phyloP scores from a whole-genome alignment of 495 filamentous ascomycete genomes.

The Emericellopsis terricola region DNA sequence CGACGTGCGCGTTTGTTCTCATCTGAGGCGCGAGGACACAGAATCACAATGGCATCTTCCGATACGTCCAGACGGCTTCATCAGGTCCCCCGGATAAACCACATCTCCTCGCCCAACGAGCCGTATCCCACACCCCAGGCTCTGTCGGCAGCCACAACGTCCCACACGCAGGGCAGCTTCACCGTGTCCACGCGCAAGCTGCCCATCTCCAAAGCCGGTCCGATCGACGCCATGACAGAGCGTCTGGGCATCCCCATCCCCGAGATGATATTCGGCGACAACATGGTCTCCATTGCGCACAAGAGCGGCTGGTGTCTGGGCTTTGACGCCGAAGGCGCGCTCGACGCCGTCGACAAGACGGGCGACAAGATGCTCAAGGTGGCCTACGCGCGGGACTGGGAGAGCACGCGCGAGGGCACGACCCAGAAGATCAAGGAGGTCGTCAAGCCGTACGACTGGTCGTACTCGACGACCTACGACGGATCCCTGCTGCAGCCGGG shows the following conservation, averaged over 20 bases:
- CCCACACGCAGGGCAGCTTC: conserved; percentile 41
- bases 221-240: conserved; percentile 72
- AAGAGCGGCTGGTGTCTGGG: conserved; percentile 51
- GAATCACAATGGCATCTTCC: no score
- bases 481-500: conserved; percentile 32
- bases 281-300: conserved; percentile 59
- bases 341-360: conserved; percentile 87
- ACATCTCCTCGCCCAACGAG: conserved; percentile 20
- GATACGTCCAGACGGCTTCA: neutral
- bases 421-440: conserved; percentile 84
- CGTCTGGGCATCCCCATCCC: conserved; percentile 71
- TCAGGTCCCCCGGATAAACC: conserved; percentile 3
- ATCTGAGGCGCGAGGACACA: no score
- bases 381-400: conserved; percentile 82
- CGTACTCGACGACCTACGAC: conserved; percentile 72
- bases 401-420: conserved; percentile 63
- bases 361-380: conserved; percentile 76
- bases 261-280: conserved; percentile 99
- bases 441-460: conserved; percentile 95
- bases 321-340: conserved; percentile 73
- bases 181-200: conserved; percentile 63
- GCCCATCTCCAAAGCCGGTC: conserved; percentile 77
- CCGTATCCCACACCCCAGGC: conserved; percentile 16
- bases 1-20: no score
- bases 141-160: conserved; percentile 19